These are phyloP conservation scores for Setomelanomma holmii DNA, from an alignment of 2,329 filamentous ascomycete species.

Conservation along the genomic window DNA sequence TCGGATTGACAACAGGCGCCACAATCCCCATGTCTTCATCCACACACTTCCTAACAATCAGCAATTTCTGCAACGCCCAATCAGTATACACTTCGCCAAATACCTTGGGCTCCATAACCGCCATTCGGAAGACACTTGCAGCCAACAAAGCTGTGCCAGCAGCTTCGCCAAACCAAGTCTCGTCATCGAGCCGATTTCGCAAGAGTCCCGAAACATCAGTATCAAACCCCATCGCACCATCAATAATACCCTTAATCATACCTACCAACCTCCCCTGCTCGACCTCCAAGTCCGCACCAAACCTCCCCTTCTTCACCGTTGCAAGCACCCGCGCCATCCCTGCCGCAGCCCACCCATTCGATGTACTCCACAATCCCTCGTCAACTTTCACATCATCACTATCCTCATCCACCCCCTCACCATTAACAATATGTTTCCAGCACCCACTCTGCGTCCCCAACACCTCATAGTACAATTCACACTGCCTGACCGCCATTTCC, in stretches of 20 bases:
- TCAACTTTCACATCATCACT: constrained; percentile 32
- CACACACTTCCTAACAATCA: constrained; percentile 46
- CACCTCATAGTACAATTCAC: constrained; percentile 51
- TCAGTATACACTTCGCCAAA: constrained; percentile 48
- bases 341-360: constrained; percentile 58
- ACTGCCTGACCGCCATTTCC: constrained; percentile 50
- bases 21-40: constrained; percentile 47
- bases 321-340: constrained; percentile 58
- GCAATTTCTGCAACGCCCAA: constrained; percentile 54
- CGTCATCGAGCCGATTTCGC: constrained; percentile 57
- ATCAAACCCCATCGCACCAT: constrained; percentile 44
- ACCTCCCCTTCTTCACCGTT: constrained; percentile 36
- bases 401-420: not conserved
- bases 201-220: constrained; percentile 50
- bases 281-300: constrained; percentile 4
- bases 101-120: constrained; percentile 46
- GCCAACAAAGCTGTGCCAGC: constrained; percentile 57
- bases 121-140: constrained; percentile 56
- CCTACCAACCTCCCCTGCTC: constrained; percentile 39
- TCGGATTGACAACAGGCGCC: constrained; percentile 53
- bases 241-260: constrained; percentile 44
- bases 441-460: constrained; percentile 38
- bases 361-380: constrained; percentile 53
- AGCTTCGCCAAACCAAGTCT: constrained; percentile 56
- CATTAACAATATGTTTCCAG: constrained; percentile 58